Evolutionary conservation across 1,284 basidiomycete species (phyloP), one percentile per base, ranked within the genome.

Genomic region (Tylopilus orsonianus): DNA sequence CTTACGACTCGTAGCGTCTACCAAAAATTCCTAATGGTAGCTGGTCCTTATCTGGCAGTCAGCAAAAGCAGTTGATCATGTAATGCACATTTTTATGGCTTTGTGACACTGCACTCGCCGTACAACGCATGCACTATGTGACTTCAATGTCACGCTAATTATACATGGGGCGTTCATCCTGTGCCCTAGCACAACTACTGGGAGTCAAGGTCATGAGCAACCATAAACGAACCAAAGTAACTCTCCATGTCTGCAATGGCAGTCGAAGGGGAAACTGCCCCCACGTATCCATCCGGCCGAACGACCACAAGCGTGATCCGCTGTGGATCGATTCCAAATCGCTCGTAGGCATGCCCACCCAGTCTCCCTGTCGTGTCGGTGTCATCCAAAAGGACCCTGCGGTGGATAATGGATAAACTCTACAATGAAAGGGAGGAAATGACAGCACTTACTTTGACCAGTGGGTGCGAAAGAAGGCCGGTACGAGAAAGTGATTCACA

Each of bases 401-500:
- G 62, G 38, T 12, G 22, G 18, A 8, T 18, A 35, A 18, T 19
- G 12, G 6, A 16, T 61, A 16, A 29, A 14, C 19, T 19, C 19
- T 10, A n/a, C 32, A 12, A 27, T 19, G 12, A 30, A 29, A 32
- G 4, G 18, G 22, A 18, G 2, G 23, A 30, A 34, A 33, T 8
- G 4, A 53, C 19, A 26, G 37, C 16, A 56, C 61, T 32, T 47
- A 85, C 84, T 80, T 84, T 3, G 80, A 75, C 84, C 84, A 87
- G 61, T 86, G 84, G 9, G 77, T 67, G 47, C 81, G 68, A 52
- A 86, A 68, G 3, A 73, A 53, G 14, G 53, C 52, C 0, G 83
- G 82, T 8, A 86, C 55, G 30, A 72, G 71, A 19, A 72, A 74
- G 51, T 76, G 77, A 40, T 74, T 70, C 5, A 78, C 71, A 14